Percentiles rank a stretch among this genome's conserved stretches.
phyloP scores from a whole-genome alignment of 495 filamentous ascomycete genomes.

The Neurospora terricola region DNA sequence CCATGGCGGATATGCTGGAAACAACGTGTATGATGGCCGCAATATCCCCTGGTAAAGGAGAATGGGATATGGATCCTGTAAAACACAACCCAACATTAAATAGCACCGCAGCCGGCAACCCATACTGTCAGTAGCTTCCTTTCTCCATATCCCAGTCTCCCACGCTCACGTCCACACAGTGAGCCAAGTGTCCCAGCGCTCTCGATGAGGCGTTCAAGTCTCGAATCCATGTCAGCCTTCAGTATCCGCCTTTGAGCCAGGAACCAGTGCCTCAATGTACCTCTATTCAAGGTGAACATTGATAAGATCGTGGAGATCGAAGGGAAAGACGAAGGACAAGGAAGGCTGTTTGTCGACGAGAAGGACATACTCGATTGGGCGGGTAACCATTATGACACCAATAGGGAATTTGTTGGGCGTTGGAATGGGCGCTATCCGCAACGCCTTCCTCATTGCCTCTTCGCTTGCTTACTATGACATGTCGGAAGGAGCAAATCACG shows the following conservation, averaged over 20 bases:
- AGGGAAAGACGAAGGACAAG: conserved; percentile 30
- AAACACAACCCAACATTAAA: too few relatives aligned
- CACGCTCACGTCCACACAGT: neutral
- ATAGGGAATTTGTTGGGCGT: conserved; percentile 9
- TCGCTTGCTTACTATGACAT: conserved; percentile 49
- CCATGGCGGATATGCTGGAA: neutral
- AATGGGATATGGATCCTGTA: neutral
- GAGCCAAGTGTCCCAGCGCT: conserved; percentile 3
- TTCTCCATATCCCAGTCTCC: neutral
- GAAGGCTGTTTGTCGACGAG: conserved; percentile 16
- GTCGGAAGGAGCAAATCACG: neutral
- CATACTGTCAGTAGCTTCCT: neutral
- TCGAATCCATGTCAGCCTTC: conserved; percentile 36
- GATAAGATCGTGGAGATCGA: conserved; percentile 44
- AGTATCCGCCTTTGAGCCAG: conserved; percentile 52
- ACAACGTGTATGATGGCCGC: conserved; percentile 2
- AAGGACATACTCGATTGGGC: conserved; percentile 48
- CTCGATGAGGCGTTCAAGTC: conserved; percentile 44
- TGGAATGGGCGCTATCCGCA: conserved; percentile 52
- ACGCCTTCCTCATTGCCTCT: conserved; percentile 48
- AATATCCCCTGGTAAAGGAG: neutral
- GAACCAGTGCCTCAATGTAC: conserved; percentile 56
- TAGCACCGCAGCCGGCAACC: too few relatives aligned
- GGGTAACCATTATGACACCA: conserved; percentile 45
- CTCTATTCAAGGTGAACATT: conserved; percentile 72